phyloP scores from a whole-genome alignment of 495 filamentous ascomycete species.

The Evernia prunastri region DNA sequence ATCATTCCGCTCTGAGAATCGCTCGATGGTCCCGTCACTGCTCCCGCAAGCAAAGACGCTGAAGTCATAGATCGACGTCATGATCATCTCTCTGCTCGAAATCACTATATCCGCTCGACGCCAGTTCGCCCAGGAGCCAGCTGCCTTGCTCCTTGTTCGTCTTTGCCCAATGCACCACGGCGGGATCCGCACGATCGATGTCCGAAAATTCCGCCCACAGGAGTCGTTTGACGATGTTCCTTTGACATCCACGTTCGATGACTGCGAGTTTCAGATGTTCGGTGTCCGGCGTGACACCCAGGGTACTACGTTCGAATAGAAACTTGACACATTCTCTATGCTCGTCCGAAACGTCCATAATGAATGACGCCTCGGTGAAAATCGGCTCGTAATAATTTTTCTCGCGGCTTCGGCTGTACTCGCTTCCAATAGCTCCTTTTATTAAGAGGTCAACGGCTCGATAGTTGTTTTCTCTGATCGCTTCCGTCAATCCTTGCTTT shows the following conservation, averaged over 20 bases:
- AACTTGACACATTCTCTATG: too few species aligned
- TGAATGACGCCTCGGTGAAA: too few species aligned
- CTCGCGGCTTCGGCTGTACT: too few species aligned
- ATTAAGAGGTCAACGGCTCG: not conserved
- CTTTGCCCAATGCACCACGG: not conserved
- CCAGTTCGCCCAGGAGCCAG: not conserved
- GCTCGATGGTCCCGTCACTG: too few species aligned
- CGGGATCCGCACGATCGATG: not conserved
- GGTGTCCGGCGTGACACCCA: not conserved
- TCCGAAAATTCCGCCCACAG: not conserved
- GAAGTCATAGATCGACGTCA: too few species aligned
- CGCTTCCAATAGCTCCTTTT: too few species aligned
- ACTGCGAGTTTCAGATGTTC: not conserved
- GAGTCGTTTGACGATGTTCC: not conserved
- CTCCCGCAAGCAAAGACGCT: too few species aligned
- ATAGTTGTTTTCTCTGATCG: not conserved
- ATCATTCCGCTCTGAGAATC: too few species aligned
- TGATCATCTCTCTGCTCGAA: too few species aligned
- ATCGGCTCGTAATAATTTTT: too few species aligned
- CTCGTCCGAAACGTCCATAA: too few species aligned
- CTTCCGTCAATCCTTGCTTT: not conserved
- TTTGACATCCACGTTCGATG: not conserved
- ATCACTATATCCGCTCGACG: too few species aligned
- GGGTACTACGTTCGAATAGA: not conserved
- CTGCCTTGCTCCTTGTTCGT: not conserved